Evolutionary conservation across 2,329 filamentous ascomycete species (phyloP).

Genomic region (Cytospora schulzeri): DNA sequence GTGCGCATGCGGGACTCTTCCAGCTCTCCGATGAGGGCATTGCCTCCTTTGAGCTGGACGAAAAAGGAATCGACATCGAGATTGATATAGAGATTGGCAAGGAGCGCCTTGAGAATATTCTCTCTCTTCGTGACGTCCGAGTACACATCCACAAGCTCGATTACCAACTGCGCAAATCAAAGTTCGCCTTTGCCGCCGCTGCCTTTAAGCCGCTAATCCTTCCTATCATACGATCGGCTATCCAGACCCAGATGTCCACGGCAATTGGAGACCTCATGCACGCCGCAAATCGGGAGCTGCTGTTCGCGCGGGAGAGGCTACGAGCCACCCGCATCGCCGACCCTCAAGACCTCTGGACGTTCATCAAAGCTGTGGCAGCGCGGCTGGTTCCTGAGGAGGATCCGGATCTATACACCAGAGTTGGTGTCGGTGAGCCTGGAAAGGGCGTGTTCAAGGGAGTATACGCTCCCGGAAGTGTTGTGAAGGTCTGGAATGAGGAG

Average conservation of each 20-base stretch:
- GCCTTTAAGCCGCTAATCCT: constrained; percentile 81
- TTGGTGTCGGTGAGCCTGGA: constrained; percentile 65
- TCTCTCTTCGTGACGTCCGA: constrained; percentile 73
- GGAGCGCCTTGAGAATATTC: constrained; percentile 76
- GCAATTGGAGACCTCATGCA: constrained; percentile 72
- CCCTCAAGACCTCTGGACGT: constrained; percentile 78
- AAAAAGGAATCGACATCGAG: constrained; percentile 83
- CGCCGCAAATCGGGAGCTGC: constrained; percentile 77
- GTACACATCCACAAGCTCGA: constrained; percentile 86
- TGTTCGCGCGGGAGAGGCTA: constrained; percentile 84
- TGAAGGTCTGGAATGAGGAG: constrained; percentile 88
- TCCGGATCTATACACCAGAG: constrained; percentile 72
- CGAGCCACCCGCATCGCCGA: constrained; percentile 82
- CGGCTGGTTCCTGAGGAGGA: constrained; percentile 72
- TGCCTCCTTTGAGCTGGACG: constrained; percentile 81
- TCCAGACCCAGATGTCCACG: constrained; percentile 76
- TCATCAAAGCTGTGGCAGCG: constrained; percentile 79
- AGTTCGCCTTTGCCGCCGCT: constrained; percentile 78
- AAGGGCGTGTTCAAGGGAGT: constrained; percentile 73
- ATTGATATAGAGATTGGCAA: constrained; percentile 82
- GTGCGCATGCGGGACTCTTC: constrained; percentile 74
- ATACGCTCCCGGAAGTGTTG: constrained; percentile 86
- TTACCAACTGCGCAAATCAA: constrained; percentile 74
- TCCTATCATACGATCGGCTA: constrained; percentile 74
- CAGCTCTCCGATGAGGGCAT: constrained; percentile 81